phyloP scores from a whole-genome alignment of 176 grass and related monocot genomes.

The Oryza rufipogon region DNA sequence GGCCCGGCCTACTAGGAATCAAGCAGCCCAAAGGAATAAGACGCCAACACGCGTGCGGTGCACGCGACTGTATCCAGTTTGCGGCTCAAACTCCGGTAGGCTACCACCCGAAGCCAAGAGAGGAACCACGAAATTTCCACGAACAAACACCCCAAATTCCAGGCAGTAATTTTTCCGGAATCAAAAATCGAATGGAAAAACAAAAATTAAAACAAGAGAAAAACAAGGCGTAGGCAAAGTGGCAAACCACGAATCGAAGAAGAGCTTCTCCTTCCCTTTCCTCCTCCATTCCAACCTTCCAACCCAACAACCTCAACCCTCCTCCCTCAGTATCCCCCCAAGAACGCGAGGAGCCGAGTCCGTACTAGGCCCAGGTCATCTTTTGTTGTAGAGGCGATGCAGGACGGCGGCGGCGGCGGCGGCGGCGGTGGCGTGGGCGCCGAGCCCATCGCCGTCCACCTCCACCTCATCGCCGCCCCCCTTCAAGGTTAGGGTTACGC shows the following conservation, averaged over 20 bases:
- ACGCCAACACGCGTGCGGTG: background rate
- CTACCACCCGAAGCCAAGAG: background rate
- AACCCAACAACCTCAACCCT: background rate
- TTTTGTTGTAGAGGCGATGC: slow-evolving; percentile 49
- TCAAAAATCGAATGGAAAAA: background rate
- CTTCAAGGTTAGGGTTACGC: slow-evolving; percentile 38
- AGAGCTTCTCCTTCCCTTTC: background rate
- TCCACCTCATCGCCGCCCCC: slow-evolving; percentile 26
- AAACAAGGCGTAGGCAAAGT: background rate
- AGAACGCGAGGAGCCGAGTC: background rate
- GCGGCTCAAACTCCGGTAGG: background rate
- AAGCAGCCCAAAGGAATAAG: background rate
- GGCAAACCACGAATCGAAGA: slow-evolving; percentile 11
- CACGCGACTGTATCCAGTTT: background rate
- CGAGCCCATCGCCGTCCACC: slow-evolving; percentile 46
- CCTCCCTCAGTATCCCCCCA: background rate
- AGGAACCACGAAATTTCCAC: background rate
- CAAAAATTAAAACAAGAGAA: too few relatives aligned
- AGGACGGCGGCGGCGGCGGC: slow-evolving; percentile 53
- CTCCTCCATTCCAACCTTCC: background rate
- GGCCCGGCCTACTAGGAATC: background rate
- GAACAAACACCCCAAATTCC: background rate
- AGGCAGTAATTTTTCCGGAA: background rate
- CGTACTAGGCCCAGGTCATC: background rate
- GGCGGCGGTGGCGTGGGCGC: slow-evolving; percentile 40